Percentiles rank a stretch among this genome's conserved stretches.
phyloP scores from a whole-genome alignment of 2,329 filamentous ascomycete species.

The Colletotrichum simmondsii region DNA sequence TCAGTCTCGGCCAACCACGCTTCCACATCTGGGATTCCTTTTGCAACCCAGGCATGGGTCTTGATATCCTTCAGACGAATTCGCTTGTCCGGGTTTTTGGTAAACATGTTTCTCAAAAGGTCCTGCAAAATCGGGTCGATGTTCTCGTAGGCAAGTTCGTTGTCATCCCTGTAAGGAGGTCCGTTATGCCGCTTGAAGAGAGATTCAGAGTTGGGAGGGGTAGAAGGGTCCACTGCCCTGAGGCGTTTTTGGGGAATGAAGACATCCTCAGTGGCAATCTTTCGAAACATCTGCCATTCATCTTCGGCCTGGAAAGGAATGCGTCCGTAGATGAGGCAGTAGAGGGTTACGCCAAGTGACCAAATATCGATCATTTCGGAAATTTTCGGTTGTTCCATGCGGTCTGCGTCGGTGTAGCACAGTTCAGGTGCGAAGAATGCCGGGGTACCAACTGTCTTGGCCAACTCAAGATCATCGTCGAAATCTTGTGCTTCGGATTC shows the following conservation, averaged over 20 bases:
- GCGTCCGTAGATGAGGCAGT: slow-evolving; percentile 93
- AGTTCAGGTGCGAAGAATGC: slow-evolving; percentile 98
- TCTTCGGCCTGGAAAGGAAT: slow-evolving; percentile 94
- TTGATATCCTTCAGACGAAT: slow-evolving; percentile 94
- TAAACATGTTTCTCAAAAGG: slow-evolving; percentile 81
- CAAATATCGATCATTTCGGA: slow-evolving; percentile 97
- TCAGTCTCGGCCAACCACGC: slow-evolving; percentile 96
- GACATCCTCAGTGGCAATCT: slow-evolving; percentile 92
- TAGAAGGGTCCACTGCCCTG: slow-evolving; percentile 75
- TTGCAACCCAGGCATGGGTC: slow-evolving; percentile 89
- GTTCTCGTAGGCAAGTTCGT: slow-evolving; percentile 85
- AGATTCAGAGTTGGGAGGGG: slow-evolving; percentile 64
- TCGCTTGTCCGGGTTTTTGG: slow-evolving; percentile 88
- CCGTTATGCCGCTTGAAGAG: slow-evolving; percentile 68
- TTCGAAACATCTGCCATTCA: slow-evolving; percentile 90
- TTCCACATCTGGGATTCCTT: slow-evolving; percentile 78
- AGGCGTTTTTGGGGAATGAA: slow-evolving; percentile 87
- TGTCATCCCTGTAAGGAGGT: slow-evolving; percentile 78
- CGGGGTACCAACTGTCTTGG: slow-evolving; percentile 96
- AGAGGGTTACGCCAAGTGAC: slow-evolving; percentile 95
- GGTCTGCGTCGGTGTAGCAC: slow-evolving; percentile 84
- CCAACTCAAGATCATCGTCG: slow-evolving; percentile 94
- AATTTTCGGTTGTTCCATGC: slow-evolving; percentile 75
- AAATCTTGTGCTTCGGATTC: slow-evolving; percentile 88
- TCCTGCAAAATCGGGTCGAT: slow-evolving; percentile 85